Base-by-base conservation (phyloP, 192 early-diverging fungal genomes). In the Podila epigama region DNA sequence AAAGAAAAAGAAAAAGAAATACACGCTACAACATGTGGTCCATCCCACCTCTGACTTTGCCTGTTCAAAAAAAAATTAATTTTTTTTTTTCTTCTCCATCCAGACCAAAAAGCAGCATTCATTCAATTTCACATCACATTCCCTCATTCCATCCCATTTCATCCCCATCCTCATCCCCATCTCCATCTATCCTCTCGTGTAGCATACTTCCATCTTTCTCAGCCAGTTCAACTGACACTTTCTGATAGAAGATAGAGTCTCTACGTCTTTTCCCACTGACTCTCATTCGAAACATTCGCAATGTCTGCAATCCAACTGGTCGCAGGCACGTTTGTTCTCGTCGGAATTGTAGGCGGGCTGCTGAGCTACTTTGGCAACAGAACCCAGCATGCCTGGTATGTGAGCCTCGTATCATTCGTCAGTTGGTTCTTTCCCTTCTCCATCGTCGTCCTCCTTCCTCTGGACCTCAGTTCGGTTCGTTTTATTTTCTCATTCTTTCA, bases 341-440 rank as follows among this genome's bases (percentile, higher is more conserved):
- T 89, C 32, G 57, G 86, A 10, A 51, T 89, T 40, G 90, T 92
- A 11, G 70, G 72, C 22, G 79, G 60, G 28, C 75, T 92, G 50
- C 78, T 98, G 31, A 84, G 89, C 63, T 89, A 91, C 72, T 98
- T 92, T 86, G 92, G 94, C 40, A 86, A 96, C 83, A 75, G 87
- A 54, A 78, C 75, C 35, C 84, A 81, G 57, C 91, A 89, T 42
- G 83, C 91, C 44, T 98, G 96, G 96, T 97, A 97, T 75, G 89
- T 94, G 31, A 89, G 90, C 40, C 68, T 89, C 18, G 86, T 89
- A 16, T 81, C 89, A 5, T 88, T 89, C 68, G 66, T 94, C 52
- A 91, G 93, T 42, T 97, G 93, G 92, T 93, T 92, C 69, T 89
- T 96, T 62, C 94, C 97, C 10, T 95, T 98, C 82, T 89, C 93